phyloP scores from a whole-genome alignment of 768 basidiomycete genomes.

The Podaxis rugospora region DNA sequence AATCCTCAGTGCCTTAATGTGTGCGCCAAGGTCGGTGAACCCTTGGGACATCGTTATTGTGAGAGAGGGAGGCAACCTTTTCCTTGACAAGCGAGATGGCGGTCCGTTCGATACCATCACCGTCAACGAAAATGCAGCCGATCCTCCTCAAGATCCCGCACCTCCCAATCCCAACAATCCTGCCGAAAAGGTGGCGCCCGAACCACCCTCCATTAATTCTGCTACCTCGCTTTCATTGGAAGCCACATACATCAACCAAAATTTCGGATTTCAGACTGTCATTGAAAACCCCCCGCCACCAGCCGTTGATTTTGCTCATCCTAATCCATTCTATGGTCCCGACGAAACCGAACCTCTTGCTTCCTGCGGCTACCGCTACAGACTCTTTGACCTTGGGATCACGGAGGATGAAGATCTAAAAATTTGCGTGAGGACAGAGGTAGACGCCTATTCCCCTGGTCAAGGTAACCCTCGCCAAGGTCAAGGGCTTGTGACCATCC shows the following conservation, averaged over 20 bases:
- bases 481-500: constrained; percentile 83
- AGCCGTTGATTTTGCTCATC: constrained; percentile 70
- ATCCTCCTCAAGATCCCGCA: constrained; percentile 83
- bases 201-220: constrained; percentile 84
- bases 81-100: constrained; percentile 96
- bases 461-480: constrained; percentile 62
- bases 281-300: constrained; percentile 60
- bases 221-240: constrained; percentile 92
- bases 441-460: constrained; percentile 77
- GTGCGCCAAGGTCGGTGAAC: constrained; percentile 90
- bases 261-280: constrained; percentile 96
- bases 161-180: constrained; percentile 79
- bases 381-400: constrained; percentile 89
- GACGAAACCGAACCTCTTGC: constrained; percentile 95
- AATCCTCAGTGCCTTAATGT: constrained; percentile 95
- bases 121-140: constrained; percentile 97
- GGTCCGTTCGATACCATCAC: constrained; percentile 97
- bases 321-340: constrained; percentile 94
- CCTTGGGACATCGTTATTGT: constrained; percentile 98
- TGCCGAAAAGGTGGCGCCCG: constrained; percentile 59
- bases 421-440: constrained; percentile 92
- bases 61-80: constrained; percentile 89
- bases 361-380: constrained; percentile 94
- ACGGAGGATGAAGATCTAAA: constrained; percentile 89
- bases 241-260: constrained; percentile 98